These are phyloP conservation scores for Fomitopsis schrenkii DNA, from an alignment of 1,284 basidiomycete genomes.

Conservation along the genomic window DNA sequence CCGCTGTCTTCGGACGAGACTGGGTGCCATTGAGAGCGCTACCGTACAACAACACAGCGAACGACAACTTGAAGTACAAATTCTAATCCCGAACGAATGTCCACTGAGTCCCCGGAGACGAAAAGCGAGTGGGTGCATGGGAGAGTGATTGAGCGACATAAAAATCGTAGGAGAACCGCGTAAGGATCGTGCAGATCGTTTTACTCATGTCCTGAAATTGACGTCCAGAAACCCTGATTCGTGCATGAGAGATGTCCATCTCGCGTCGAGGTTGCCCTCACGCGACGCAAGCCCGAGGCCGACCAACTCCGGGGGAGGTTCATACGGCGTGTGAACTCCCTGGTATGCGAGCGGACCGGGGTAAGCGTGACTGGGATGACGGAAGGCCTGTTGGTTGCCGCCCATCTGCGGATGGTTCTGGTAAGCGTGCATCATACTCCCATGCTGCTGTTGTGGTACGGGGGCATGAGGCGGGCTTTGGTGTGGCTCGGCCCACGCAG, in stretches of 20 bases:
- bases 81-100: background rate
- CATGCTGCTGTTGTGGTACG: conserved; percentile 6
- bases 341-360: conserved; percentile 7
- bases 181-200: background rate
- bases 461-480: background rate
- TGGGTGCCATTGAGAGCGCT: background rate
- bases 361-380: conserved; percentile 9
- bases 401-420: background rate
- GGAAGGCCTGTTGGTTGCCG: background rate
- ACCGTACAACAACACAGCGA: background rate
- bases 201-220: conserved; percentile 10
- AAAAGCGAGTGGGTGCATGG: background rate
- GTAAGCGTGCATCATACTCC: conserved; percentile 1
- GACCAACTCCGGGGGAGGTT: conserved; percentile 26
- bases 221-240: conserved; percentile 27
- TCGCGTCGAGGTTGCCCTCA: conserved; percentile 25
- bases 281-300: conserved; percentile 26
- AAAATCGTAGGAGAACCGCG: background rate
- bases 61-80: background rate
- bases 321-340: conserved; percentile 10
- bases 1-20: background rate
- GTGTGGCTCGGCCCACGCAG: background rate
- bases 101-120: background rate
- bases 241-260: conserved; percentile 30
- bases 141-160: background rate